Percentiles rank a stretch among this genome's conserved stretches.
phyloP scores from a whole-genome alignment of 2,329 filamentous ascomycete species.

The Aspergillus alliaceus region DNA sequence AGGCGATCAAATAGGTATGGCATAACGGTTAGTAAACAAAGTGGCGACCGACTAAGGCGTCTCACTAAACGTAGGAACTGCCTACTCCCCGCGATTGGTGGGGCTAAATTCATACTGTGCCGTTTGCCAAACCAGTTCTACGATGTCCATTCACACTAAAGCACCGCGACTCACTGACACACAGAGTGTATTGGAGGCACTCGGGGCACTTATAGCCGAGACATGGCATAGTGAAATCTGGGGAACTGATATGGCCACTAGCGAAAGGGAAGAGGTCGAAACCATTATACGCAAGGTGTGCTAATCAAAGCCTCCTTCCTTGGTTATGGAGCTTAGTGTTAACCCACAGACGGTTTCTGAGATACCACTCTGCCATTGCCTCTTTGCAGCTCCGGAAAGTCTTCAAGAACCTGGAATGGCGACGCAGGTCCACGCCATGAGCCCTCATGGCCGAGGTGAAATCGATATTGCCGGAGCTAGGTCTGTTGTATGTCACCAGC shows the following conservation, averaged over 20 bases:
- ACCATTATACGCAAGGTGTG: not conserved
- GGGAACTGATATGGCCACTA: not conserved
- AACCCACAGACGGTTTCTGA: not conserved
- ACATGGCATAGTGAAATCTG: not conserved
- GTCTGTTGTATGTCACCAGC: not conserved
- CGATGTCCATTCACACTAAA: not conserved
- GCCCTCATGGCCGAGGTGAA: not conserved
- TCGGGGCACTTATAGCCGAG: not conserved
- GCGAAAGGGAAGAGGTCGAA: not conserved
- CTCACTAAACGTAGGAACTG: too few relatives aligned
- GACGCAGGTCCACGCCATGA: not conserved
- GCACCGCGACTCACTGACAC: not conserved
- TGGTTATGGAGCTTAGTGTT: not conserved
- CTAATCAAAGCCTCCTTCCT: rapidly evolving
- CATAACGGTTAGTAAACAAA: too few relatives aligned
- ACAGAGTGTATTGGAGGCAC: not conserved
- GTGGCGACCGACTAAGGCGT: too few relatives aligned
- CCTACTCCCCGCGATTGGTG: too few relatives aligned
- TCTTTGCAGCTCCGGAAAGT: not conserved
- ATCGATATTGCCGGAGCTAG: not conserved
- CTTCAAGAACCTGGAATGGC: not conserved
- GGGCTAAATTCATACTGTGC: too few relatives aligned
- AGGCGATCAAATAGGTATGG: too few relatives aligned
- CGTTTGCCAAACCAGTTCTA: too few relatives aligned
- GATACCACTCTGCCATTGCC: not conserved